Evolutionary conservation across 108 stramenopile genomes (phyloP).

Genomic region (Cyclotella atomus): DNA sequence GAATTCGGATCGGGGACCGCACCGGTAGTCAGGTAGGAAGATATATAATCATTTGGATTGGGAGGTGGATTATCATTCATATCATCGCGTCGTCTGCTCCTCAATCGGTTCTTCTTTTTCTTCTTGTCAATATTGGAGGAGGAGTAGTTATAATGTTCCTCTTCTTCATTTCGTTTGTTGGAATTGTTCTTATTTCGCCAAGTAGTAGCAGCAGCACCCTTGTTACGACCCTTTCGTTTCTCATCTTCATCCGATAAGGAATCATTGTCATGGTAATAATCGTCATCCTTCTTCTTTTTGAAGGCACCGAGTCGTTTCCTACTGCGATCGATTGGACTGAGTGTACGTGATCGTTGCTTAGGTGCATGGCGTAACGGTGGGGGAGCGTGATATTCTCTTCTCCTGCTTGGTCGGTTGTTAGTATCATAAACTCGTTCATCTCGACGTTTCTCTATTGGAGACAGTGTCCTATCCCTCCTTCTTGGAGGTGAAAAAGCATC

Average conservation of each 20-base stretch:
- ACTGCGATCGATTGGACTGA: conserved; percentile 19
- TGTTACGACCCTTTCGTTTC: background rate
- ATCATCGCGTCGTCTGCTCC: background rate
- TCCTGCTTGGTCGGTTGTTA: background rate
- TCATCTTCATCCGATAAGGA: background rate
- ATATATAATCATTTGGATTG: conserved; percentile 6
- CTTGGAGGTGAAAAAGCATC: background rate
- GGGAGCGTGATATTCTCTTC: background rate
- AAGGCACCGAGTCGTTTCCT: background rate
- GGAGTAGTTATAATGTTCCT: background rate
- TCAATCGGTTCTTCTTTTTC: background rate
- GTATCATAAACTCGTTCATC: background rate
- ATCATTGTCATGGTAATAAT: conserved; percentile 4
- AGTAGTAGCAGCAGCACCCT: too few relatives aligned
- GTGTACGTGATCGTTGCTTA: conserved; percentile 6
- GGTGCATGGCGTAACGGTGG: background rate
- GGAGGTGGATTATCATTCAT: background rate
- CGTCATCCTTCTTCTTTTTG: background rate
- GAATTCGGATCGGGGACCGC: background rate
- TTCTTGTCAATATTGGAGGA: background rate
- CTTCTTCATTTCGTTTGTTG: too few relatives aligned
- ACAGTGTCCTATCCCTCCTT: background rate
- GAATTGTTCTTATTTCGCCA: too few relatives aligned
- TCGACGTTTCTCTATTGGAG: conserved; percentile 1
- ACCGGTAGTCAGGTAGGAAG: conserved; percentile 1